Base-by-base conservation (phyloP, 1,284 basidiomycete genomes). In the Tylopilus orsonianus region DNA sequence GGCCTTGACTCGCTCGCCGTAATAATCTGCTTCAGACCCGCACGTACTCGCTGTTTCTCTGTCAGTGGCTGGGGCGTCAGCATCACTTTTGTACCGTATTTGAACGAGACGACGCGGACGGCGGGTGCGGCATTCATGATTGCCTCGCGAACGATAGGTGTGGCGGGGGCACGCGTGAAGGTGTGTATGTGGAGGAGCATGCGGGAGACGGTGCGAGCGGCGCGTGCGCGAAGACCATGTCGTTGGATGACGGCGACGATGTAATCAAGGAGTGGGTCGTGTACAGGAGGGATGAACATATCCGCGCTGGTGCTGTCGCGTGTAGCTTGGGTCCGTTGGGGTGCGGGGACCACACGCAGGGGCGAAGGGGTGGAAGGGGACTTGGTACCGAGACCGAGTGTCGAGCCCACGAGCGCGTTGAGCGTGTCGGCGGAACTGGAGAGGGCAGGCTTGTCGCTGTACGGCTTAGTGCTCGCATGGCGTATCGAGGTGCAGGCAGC, bases 91-190 rank as follows among this genome's bases (percentile, higher is more conserved):
- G 81, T 78, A 2, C 80, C 78, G 38, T 73, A 71, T 43, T 71
- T 72, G 57, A 79, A 77, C 26, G 72, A 77, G 41, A 79, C 62
- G 8, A 69, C 67, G 37, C 75, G 71, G 29, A 92, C 79, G 5
- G 83, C 80, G 2, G 92, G 92, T 2, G 88, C 75, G 2, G 81
- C 81, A 2, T 74, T 64, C 38, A 77, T 61, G 38, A 94, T 69
- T 1, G 90, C 91, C 56, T 81, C 68, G 34, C 85, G 83, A 5
- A 94, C 69, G 50, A 93, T 80, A n/a, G 87, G 87, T 24, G 92
- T 72, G 0, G 91, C 86, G 13, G 83, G 79, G 12, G 80, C 75
- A 51, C 87, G 80, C 8, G 90, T 93, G 52, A 87, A 74, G 8
- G 82, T 75, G 66, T 89, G 87, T 24, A 93, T 79, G 62, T 83